Evolutionary conservation across 768 basidiomycete species (phyloP).

Genomic region (Kondoa malvinella): DNA sequence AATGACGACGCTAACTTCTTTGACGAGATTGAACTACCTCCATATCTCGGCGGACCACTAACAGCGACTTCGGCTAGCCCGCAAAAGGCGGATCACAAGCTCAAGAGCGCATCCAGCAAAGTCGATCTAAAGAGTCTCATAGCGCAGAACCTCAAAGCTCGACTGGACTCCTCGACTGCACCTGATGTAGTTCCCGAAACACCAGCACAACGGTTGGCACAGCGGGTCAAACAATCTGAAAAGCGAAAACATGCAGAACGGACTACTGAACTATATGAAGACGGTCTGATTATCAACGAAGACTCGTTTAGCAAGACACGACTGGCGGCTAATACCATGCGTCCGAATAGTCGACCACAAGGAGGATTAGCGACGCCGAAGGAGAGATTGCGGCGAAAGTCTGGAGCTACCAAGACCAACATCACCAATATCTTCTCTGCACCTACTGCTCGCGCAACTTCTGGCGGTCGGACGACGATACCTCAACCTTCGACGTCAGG

Average conservation of each 20-base stretch:
- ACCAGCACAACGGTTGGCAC: not conserved
- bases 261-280: not conserved
- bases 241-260: not conserved
- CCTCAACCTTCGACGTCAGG: not conserved
- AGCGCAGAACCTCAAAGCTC: not conserved
- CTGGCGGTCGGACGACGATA: not conserved
- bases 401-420: not conserved
- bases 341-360: not conserved
- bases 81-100: not conserved
- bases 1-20: slow-evolving; percentile 9
- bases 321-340: not conserved
- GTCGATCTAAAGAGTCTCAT: not conserved
- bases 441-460: not conserved
- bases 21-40: slow-evolving; percentile 5
- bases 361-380: not conserved
- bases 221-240: not conserved
- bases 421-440: not conserved
- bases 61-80: not conserved
- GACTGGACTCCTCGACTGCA: not conserved
- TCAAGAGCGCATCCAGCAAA: not conserved
- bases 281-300: slow-evolving; percentile 5
- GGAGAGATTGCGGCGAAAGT: not conserved
- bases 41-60: not conserved
- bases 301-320: not conserved
- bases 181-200: not conserved